Percentiles rank a stretch among this genome's conserved stretches.
Conservation (phyloP, 495 filamentous ascomycete species). For the Lepraria neglecta region DNA sequence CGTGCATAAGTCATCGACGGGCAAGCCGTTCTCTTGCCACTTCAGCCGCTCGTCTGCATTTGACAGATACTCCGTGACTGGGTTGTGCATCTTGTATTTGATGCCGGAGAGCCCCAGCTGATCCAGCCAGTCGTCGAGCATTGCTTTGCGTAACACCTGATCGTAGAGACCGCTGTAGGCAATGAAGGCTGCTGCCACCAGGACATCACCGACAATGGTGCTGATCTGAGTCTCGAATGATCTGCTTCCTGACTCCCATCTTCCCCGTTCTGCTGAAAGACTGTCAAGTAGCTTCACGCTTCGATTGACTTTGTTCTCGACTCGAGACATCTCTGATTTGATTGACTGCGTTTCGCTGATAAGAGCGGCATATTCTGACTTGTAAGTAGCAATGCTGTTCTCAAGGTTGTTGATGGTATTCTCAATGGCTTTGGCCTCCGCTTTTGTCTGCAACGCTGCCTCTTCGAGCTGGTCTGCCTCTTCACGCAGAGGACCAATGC, state of each 20-base stretch:
- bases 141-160: slow-evolving; percentile 92
- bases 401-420: slow-evolving; percentile 79
- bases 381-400: slow-evolving; percentile 90
- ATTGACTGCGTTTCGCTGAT: slow-evolving; percentile 97
- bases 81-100: slow-evolving; percentile 85
- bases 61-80: slow-evolving; percentile 92
- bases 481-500: slow-evolving; percentile 85
- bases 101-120: slow-evolving; percentile 88
- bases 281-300: slow-evolving; percentile 91
- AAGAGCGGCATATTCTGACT: slow-evolving; percentile 89
- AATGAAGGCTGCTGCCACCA: slow-evolving; percentile 91
- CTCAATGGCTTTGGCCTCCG: slow-evolving; percentile 85
- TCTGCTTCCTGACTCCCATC: slow-evolving; percentile 96
- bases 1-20: slow-evolving; percentile 97
- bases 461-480: slow-evolving; percentile 85
- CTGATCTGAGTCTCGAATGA: slow-evolving; percentile 97
- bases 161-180: slow-evolving; percentile 98
- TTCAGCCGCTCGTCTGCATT: slow-evolving; percentile 89
- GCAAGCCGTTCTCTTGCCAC: slow-evolving; percentile 92
- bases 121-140: slow-evolving; percentile 95
- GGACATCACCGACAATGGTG: slow-evolving; percentile 90
- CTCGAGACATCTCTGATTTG: slow-evolving; percentile 90
- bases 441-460: slow-evolving; percentile 84
- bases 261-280: slow-evolving; percentile 80
- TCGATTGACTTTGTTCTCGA: slow-evolving; percentile 96